Percentiles rank a stretch among this genome's conserved stretches.
These are phyloP conservation scores for Dacryopinax primogenitus DNA, from an alignment of 768 basidiomycete genomes.

Conservation along the genomic window DNA sequence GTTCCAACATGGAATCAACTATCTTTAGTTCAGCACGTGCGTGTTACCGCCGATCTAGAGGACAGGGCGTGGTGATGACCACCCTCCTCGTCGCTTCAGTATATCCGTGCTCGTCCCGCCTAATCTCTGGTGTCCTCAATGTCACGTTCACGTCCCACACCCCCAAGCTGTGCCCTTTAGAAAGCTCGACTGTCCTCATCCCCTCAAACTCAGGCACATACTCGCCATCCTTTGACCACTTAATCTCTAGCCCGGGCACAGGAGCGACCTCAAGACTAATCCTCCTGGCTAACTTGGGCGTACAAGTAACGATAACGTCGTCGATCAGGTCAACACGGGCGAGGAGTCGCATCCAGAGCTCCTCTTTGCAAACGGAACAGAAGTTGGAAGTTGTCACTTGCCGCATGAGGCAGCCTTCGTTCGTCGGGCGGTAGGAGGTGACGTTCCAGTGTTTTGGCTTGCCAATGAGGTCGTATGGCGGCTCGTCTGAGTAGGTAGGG, in stretches of 20 bases:
- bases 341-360: conserved; percentile 57
- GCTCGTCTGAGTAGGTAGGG: conserved; percentile 42
- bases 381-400: conserved; percentile 54
- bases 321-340: conserved; percentile 51
- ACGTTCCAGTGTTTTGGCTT: conserved; percentile 37
- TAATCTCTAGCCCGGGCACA: conserved; percentile 30
- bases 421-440: conserved; percentile 68
- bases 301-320: conserved; percentile 22
- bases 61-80: background rate
- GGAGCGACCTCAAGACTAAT: conserved; percentile 45
- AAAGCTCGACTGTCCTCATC: background rate
- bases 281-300: conserved; percentile 23
- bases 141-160: background rate
- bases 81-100: background rate
- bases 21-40: too few species aligned
- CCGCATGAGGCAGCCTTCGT: conserved; percentile 75
- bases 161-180: background rate
- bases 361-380: conserved; percentile 62
- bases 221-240: background rate
- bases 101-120: background rate
- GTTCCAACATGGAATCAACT: too few species aligned
- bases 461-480: background rate
- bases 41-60: too few species aligned
- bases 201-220: background rate
- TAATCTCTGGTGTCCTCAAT: background rate